phyloP scores from a whole-genome alignment of 2,329 filamentous ascomycete genomes.

The Trichoderma koningii region DNA sequence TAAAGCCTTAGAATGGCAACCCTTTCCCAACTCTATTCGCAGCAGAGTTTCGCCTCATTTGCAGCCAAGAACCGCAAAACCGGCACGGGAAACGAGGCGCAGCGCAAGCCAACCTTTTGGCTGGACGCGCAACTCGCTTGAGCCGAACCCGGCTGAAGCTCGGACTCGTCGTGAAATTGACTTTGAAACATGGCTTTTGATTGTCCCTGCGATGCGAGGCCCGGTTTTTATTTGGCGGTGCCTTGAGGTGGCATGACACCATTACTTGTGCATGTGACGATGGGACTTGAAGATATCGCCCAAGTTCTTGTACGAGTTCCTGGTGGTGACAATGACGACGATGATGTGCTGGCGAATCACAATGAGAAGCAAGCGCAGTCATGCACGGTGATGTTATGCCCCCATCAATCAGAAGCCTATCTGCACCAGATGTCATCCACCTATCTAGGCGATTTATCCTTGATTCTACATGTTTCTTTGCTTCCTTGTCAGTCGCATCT shows the following conservation, averaged over 20 bases:
- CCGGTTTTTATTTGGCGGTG: conserved; percentile 21
- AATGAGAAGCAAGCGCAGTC: not conserved
- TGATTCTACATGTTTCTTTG: not conserved
- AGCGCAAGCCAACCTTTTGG: conserved; percentile 20
- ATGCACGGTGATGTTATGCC: conserved; percentile 22
- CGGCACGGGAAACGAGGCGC: conserved; percentile 10
- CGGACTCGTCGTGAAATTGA: conserved; percentile 10
- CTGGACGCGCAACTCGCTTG: conserved; percentile 15
- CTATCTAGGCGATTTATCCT: not conserved
- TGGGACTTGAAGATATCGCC: too few species aligned
- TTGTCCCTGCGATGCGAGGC: not conserved
- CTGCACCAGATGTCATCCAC: not conserved
- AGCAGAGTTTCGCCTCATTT: too few species aligned
- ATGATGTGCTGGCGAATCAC: not conserved
- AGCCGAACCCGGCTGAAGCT: conserved; percentile 18
- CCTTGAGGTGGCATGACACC: not conserved
- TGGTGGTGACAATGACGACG: too few species aligned
- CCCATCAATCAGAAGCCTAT: conserved; percentile 3
- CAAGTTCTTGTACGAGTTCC: too few species aligned
- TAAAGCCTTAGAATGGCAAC: too few species aligned
- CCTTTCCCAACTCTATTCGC: too few species aligned
- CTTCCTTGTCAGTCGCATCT: conserved; percentile 1
- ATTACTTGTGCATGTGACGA: not conserved
- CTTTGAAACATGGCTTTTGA: not conserved
- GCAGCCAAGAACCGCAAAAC: not conserved